These are phyloP conservation scores for Globisporangium acanthophoron DNA, from an alignment of 352 stramenopile genomes.

Conservation along the genomic window DNA sequence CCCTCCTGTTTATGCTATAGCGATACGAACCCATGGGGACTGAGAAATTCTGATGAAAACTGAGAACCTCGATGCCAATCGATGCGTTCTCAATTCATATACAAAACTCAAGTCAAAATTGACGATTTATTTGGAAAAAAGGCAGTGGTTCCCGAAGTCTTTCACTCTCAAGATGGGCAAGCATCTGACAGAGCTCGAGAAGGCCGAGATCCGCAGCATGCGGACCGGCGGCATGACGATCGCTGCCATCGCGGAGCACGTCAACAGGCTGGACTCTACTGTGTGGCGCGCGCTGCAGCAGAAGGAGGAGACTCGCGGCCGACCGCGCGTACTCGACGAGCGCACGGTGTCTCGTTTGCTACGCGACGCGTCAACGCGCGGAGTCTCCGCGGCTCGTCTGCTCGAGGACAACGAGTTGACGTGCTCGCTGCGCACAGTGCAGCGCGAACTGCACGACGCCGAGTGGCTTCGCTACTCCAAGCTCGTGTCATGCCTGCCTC, in stretches of 20 bases:
- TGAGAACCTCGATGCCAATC: too few species aligned
- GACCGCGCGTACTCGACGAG: not conserved
- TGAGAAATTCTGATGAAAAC: too few species aligned
- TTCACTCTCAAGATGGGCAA: not conserved
- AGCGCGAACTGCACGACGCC: not conserved
- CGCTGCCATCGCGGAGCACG: not conserved
- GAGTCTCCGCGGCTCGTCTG: not conserved
- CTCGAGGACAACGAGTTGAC: constrained; percentile 3
- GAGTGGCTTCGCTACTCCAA: not conserved
- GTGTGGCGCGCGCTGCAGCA: constrained; percentile 1
- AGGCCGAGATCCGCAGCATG: constrained; percentile 1
- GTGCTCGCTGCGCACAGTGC: constrained; percentile 2
- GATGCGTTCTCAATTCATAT: too few species aligned
- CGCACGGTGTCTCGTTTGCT: not conserved
- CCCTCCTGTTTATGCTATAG: too few species aligned
- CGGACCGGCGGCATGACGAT: not conserved
- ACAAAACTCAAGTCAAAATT: too few species aligned
- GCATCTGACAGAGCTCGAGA: not conserved
- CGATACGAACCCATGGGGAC: too few species aligned
- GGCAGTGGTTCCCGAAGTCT: not conserved
- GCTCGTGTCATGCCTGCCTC: not conserved
- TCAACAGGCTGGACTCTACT: not conserved
- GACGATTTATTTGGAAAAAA: not conserved
- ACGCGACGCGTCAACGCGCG: not conserved
- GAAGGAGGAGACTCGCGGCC: not conserved